Evolutionary conservation across 768 basidiomycete genomes (phyloP), one percentile per base, ranked within the genome.

Genomic region (Favolaschia claudopus): DNA sequence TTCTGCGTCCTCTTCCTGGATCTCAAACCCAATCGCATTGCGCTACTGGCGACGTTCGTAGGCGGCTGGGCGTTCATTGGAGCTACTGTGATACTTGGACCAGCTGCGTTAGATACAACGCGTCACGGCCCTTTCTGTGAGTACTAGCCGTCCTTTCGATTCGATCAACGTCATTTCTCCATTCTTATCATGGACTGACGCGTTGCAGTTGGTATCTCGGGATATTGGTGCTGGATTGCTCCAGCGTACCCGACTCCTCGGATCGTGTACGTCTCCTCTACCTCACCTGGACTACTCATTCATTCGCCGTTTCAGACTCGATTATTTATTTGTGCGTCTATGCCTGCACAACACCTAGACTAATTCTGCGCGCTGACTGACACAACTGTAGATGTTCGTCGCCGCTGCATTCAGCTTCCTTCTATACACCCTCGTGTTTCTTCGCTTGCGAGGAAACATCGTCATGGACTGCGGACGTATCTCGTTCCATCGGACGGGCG

Each of bases 171-270:
- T 45, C 22, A 58, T 28, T 37, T 33, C n/a, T n/a, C n/a, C n/a
- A n/a, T n/a, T n/a, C n/a, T n/a, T n/a, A n/a, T n/a, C n/a, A n/a
- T n/a, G n/a, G n/a, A n/a, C n/a, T n/a, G n/a, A n/a, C n/a, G 2
- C n/a, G n/a, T 17, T 7, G 31, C 46, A 85, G 84, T 79, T 62
- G 81, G 77, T 1, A 78, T 85, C 36, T 79, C 81, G 0, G 83
- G 81, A 2, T 78, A 80, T 59, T 85, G 81, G 81, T 86, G 83
- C 62, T 85, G 83, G 83, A 86, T 87, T 25, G 73, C 81, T 12
- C 72, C 76, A 15, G 69, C 68, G 22, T 85, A 85, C 57, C 66
- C 68, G 1, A 50, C 70, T 1, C 72, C 80, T 58, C 77, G 78
- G 15, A 73, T 84, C 43, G 75, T 75, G 84, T 84, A 74, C 33